Evolutionary conservation across 305 asterid genomes (phyloP), one percentile per base, ranked within the genome.

Genomic region (Fraxinus dipetala): DNA sequence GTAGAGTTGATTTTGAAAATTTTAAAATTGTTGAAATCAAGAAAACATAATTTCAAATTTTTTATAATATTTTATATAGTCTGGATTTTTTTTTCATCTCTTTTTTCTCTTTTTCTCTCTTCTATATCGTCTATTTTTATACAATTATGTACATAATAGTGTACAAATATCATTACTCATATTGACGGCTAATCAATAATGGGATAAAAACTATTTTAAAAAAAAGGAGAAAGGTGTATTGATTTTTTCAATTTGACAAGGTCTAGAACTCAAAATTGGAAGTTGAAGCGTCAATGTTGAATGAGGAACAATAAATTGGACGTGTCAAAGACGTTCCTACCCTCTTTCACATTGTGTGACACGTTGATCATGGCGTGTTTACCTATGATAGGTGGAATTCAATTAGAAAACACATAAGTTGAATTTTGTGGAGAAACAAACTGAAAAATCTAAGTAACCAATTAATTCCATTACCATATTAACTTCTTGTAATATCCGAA

Each of bases 241-340:
- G 20, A 0, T n/a, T n/a, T 51, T 5, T 51, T 51, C 24, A 5
- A 16, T 16, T 70, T 70, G 40, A 16, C 75, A 31, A 1, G 20
- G 16, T 30, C 35, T 10, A 67, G 75, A 70, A 70, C 40, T 16
- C 43, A 70, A 70, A 70, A 5, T 70, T 70, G 43, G 75, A 70
- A 70, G 75, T 30, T 70, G 75, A 70, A 70, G 43, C 43, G 43
- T 70, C 75, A 14, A 70, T 3, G 75, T 70, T 18, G 75, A 70
- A 70, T 14, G 40, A 14, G 75, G 10, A 70, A 13, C 75, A 70
- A 70, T 10, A 70, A 14, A 14, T 16, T 70, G 75, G 13, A 70
- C 75, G 24, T 0, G 43, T 70, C 75, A 5, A 31, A 14, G 14
- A 70, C 75, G 43, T 31, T 6, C 75, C 75, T 70, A 5, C 26